phyloP scores from a whole-genome alignment of 495 filamentous ascomycete species.

The Oleoguttula mirabilis region DNA sequence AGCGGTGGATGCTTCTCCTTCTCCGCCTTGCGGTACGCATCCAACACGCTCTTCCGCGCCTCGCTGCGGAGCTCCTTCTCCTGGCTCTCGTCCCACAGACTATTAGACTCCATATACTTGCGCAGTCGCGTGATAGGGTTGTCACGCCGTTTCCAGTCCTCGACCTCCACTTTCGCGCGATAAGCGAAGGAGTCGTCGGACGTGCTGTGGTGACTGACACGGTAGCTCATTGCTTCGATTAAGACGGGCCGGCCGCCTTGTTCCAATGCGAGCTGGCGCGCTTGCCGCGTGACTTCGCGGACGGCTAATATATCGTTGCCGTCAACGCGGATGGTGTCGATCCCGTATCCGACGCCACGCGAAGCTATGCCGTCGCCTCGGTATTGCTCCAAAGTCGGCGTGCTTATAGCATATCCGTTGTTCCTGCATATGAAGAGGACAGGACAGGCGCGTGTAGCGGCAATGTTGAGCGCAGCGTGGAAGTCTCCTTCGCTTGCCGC shows the following conservation, averaged over 20 bases:
- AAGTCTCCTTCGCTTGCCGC: slow-evolving; percentile 96
- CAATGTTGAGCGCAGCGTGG: slow-evolving; percentile 92
- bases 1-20: slow-evolving; percentile 78
- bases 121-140: slow-evolving; percentile 85
- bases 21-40: slow-evolving; percentile 73
- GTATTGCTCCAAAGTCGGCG: slow-evolving; percentile 91
- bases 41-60: slow-evolving; percentile 61
- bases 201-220: slow-evolving; percentile 92
- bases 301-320: slow-evolving; percentile 97
- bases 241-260: slow-evolving; percentile 71
- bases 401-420: slow-evolving; percentile 94
- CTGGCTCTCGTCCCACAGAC: slow-evolving; percentile 70
- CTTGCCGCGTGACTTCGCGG: slow-evolving; percentile 66
- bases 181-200: slow-evolving; percentile 97
- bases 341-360: slow-evolving; percentile 89
- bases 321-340: slow-evolving; percentile 91
- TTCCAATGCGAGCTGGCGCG: slow-evolving; percentile 61
- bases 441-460: slow-evolving; percentile 82
- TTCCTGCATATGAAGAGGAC: slow-evolving; percentile 94
- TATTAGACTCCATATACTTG: slow-evolving; percentile 79
- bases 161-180: slow-evolving; percentile 83
- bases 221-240: slow-evolving; percentile 96
- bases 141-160: slow-evolving; percentile 94
- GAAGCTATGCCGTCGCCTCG: slow-evolving; percentile 94
- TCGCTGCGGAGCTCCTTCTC: slow-evolving; percentile 60